Percentiles rank a stretch among this genome's conserved stretches.
phyloP scores from a whole-genome alignment of 208 protist genomes.

The Crithidia fasciculata region DNA sequence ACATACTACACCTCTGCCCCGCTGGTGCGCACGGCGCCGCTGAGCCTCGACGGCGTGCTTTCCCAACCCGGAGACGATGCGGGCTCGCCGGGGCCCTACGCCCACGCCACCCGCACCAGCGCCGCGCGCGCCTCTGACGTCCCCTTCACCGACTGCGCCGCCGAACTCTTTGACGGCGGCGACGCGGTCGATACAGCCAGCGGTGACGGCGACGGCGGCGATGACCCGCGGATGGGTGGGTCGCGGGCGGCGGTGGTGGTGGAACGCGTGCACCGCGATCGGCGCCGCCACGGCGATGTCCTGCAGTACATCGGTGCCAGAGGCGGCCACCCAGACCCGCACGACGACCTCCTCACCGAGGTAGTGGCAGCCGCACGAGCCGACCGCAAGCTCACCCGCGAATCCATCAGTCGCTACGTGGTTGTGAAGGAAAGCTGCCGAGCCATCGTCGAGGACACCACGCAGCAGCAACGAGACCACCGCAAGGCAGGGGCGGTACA shows the following conservation, averaged over 20 bases:
- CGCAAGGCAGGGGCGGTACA: too few relatives aligned
- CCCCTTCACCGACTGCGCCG: background rate
- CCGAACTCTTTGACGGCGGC: too few relatives aligned
- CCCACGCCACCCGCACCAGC: background rate
- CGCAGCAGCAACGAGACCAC: background rate
- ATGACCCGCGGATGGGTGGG: background rate
- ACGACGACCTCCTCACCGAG: conserved; percentile 16
- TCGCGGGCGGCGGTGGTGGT: conserved; percentile 39
- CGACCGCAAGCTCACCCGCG: conserved; percentile 11
- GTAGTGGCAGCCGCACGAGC: background rate
- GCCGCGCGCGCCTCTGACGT: background rate
- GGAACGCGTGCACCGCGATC: conserved; percentile 43
- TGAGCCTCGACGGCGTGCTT: background rate
- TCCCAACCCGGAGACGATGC: background rate
- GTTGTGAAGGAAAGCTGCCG: conserved; percentile 1
- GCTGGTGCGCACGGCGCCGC: conserved; percentile 10
- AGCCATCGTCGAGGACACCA: background rate
- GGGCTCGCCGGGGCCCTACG: background rate
- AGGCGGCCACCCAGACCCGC: conserved; percentile 17
- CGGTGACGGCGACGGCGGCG: conserved; percentile 14
- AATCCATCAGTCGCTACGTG: conserved; percentile 12
- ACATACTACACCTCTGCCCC: conserved; percentile 9
- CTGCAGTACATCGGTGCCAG: conserved; percentile 28
- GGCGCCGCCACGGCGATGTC: conserved; percentile 50
- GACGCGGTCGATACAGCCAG: background rate